Base-by-base conservation (phyloP, 164 flowering plant species). In the Taxillus chinensis region DNA sequence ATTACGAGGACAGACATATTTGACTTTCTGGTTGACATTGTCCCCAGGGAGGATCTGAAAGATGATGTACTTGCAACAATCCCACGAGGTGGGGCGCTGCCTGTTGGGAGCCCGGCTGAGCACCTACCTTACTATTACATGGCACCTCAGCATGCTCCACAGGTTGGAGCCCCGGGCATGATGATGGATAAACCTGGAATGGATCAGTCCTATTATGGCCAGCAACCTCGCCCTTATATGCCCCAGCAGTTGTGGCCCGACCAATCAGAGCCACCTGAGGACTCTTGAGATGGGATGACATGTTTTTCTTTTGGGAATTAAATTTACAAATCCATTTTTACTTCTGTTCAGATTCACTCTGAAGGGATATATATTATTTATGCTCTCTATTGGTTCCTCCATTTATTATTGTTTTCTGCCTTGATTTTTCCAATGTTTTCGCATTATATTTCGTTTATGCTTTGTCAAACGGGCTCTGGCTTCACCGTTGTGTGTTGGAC, bases 1-100 rank as follows among this genome's bases (percentile, higher is more conserved):
- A 85, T 87, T 39, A 80, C 89, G 10, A 73, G 87, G 75, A 85
- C 87, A 4, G 90, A 87, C 59, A 82, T 85, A 51, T 87, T 85
- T 68, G 95, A 87, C 74, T 87, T 87, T 62, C 62, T 85, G 69
- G 95, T 87, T 53, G 95, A 87, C 68, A 85, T 85, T 50, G 90
- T 85, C 52, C 95, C 95, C 0, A 71, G 90, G 63, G 95, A 87
- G 74, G 90, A 85, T 68, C 60, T 83, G 67, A 83, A 80, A 73
- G 88, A 86, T 62, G 92, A 83, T 71, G 83, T 79, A 14, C 77
- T 82, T 53, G 80, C 84, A 2, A 70, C 81, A 7, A 70, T 82
- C 27, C 88, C 88, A 3, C 59, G 86, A 55, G 83, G 71, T 41
- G 69, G 79, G 54, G n/a, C 72, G 42, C 67, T 79, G 57, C 80